Conservation (phyloP, 768 basidiomycete species). For the Rhodotorula taiwanensis region DNA sequence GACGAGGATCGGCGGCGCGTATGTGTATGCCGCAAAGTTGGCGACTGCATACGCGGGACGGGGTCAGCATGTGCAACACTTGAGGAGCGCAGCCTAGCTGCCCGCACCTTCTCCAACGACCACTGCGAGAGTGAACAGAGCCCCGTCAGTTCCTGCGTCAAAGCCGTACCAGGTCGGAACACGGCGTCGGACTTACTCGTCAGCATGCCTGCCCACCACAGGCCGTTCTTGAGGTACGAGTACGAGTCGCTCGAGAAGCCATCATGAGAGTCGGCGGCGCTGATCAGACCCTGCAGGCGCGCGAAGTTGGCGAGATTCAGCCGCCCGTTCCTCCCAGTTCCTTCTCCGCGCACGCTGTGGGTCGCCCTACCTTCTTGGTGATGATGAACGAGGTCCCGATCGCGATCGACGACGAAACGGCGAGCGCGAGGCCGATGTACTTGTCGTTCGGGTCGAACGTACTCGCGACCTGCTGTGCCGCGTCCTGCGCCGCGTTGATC, state of each 20-base stretch:
- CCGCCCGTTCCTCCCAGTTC: background rate
- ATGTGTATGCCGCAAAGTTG: conserved; percentile 90
- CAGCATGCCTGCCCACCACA: conserved; percentile 95
- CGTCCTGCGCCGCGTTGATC: background rate
- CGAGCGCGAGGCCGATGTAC: conserved; percentile 86
- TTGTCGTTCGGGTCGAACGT: conserved; percentile 54
- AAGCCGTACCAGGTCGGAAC: background rate
- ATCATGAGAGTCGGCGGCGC: conserved; percentile 55
- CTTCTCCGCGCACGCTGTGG: background rate
- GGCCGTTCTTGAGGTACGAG: conserved; percentile 78
- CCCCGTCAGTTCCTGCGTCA: no score
- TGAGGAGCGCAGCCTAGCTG: conserved; percentile 33
- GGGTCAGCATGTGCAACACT: background rate
- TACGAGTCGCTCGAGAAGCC: conserved; percentile 69
- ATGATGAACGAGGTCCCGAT: conserved; percentile 98
- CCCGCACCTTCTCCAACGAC: conserved; percentile 87
- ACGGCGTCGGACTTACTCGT: conserved; percentile 58
- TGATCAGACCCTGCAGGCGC: conserved; percentile 70
- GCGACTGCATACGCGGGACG: conserved; percentile 43
- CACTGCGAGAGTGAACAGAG: conserved; percentile 55
- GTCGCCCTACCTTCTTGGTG: conserved; percentile 87
- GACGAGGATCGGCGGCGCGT: conserved; percentile 96
- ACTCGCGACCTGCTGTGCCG: background rate
- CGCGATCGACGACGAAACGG: conserved; percentile 71
- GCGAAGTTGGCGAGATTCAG: background rate